Base-by-base conservation (phyloP, 306 rosid genomes). In the Acacia acuminata region DNA sequence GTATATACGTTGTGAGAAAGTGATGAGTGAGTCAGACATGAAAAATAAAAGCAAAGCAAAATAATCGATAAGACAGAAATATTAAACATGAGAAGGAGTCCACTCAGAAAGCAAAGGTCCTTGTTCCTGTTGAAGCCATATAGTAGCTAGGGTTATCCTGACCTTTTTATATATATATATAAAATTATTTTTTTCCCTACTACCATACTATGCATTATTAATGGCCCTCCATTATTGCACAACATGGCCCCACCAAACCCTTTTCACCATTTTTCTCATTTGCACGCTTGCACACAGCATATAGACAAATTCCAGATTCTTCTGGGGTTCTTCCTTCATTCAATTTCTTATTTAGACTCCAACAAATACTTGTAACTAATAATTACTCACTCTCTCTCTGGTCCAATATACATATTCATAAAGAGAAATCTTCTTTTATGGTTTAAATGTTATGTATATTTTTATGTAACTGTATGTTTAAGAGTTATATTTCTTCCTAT, bases 211-310 rank as follows among this genome's bases (percentile, higher is more conserved):
- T 51, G 44, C 43, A 14, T 58, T 71, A 80, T 81, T 70, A 51
- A 84, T 71, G 38, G 43, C 44, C 38, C 38, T 53, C 80, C 80
- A 83, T 86, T 70, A 86, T 83, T 86, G 86, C 63, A 0, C 8
- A 76, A 71, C 61, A 71, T 75, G 71, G 45, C 82, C 19, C 65
- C 43, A 44, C 77, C 81, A 67, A 45, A 79, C 60, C 60, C 84
- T 30, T 32, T 64, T 15, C 77, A 24, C 40, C 32, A 20, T 53
- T 70, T 17, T 71, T 43, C 79, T 80, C 38, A 30, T 56, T 38
- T 85, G 81, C 64, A 78, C 43, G 83, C 81, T 80, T 80, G 25
- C 84, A 70, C 82, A 40, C 80, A 17, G 3, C 34, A 2, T 44
- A 15, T 7, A 14, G 79, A 85, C 77, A 77, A 81, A 81, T 20